Conservation (phyloP, 2,329 filamentous ascomycete genomes). For the Beauveria rudraprayagi region DNA sequence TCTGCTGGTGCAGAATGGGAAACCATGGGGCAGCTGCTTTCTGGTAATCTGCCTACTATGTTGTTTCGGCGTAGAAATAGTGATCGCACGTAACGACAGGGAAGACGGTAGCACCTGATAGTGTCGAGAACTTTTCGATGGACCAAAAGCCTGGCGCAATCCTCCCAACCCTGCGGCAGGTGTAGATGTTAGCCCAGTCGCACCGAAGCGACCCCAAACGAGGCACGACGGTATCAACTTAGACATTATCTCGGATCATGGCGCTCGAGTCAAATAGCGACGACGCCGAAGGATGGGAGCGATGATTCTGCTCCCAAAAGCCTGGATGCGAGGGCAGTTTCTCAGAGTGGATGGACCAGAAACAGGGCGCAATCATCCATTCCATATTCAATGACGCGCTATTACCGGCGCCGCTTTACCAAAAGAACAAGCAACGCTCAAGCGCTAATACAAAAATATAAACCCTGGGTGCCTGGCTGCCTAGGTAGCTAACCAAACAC, state of each 20-base stretch:
- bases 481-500: neutral
- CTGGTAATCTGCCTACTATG: neutral
- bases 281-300: conserved; percentile 3
- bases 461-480: too few relatives aligned
- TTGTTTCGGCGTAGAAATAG: neutral
- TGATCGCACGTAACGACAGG: neutral
- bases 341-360: conserved; percentile 6
- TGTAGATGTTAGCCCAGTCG: conserved; percentile 17
- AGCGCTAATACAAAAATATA: neutral
- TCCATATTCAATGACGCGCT: conserved; percentile 10
- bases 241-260: conserved; percentile 36
- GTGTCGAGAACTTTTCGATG: neutral
- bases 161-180: conserved; percentile 7
- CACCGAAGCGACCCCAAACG: conserved; percentile 27
- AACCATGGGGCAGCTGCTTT: neutral
- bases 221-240: conserved; percentile 30
- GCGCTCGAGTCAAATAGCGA: conserved; percentile 17
- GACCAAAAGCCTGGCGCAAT: conserved; percentile 7
- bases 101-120: neutral
- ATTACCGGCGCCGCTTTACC: conserved; percentile 6
- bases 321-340: neutral
- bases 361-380: neutral
- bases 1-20: neutral
- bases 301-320: neutral
- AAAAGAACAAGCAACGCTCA: neutral